Evolutionary conservation across 768 basidiomycete genomes (phyloP).

Genomic region (Hygrocybe coccinea): DNA sequence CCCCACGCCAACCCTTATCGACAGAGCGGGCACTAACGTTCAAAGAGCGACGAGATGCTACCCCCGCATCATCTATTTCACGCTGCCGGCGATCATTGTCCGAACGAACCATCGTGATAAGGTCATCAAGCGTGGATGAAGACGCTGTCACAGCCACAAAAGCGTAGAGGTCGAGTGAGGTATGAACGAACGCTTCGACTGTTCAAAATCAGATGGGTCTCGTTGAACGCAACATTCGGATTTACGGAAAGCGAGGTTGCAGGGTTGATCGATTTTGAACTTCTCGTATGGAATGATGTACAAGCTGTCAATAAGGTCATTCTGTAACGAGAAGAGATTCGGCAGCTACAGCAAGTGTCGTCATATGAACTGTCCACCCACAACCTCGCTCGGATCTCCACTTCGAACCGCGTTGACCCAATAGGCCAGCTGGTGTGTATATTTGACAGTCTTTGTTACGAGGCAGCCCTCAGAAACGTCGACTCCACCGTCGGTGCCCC

Average conservation of each 20-base stretch:
- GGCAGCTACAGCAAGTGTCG: background rate
- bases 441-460: conserved; percentile 3
- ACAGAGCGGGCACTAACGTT: conserved; percentile 1
- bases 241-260: conserved; percentile 7
- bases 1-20: background rate
- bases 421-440: conserved; percentile 8
- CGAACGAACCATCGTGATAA: conserved; percentile 8
- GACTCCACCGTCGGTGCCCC: conserved; percentile 4
- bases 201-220: conserved; percentile 5
- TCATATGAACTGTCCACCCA: conserved; percentile 1
- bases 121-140: conserved; percentile 4
- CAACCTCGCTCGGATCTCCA: conserved; percentile 5
- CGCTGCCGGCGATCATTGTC: conserved; percentile 8
- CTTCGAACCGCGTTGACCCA: conserved; percentile 8
- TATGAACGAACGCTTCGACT: conserved; percentile 9
- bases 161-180: conserved; percentile 10
- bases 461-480: conserved; percentile 6
- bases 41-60: background rate
- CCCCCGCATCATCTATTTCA: conserved; percentile 1
- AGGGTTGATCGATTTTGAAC: conserved; percentile 5
- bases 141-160: conserved; percentile 8
- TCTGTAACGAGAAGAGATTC: background rate
- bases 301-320: conserved; percentile 2
- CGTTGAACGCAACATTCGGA: background rate
- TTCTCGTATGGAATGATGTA: conserved; percentile 5